Conservation (phyloP, 345 rosid species). For the Garcia nutans region DNA sequence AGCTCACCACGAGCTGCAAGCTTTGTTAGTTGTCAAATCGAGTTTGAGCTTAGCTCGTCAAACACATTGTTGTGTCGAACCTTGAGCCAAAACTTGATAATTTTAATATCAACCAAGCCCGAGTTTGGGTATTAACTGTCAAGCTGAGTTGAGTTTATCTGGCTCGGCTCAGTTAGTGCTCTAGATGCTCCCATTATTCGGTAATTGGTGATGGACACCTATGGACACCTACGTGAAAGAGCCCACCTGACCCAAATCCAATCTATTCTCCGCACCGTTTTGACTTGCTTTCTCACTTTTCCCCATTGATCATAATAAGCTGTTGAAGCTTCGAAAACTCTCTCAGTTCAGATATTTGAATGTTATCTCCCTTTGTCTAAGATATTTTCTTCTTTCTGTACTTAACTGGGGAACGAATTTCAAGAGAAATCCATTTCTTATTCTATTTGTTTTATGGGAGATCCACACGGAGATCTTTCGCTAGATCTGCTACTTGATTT, state of each 20-base stretch:
- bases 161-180: too few relatives aligned
- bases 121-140: too few relatives aligned
- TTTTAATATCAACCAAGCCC: too few relatives aligned
- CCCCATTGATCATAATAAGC: neutral
- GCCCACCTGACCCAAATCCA: neutral
- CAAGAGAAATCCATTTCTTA: slow-evolving; percentile 5
- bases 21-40: too few relatives aligned
- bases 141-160: too few relatives aligned
- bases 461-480: neutral
- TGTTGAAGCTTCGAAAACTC: neutral
- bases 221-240: too few relatives aligned
- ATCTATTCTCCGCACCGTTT: slow-evolving; percentile 9
- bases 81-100: too few relatives aligned
- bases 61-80: too few relatives aligned
- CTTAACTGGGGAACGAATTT: neutral
- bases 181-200: too few relatives aligned
- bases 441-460: neutral
- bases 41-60: too few relatives aligned
- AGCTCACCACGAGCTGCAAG: too few relatives aligned
- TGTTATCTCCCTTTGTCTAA: neutral
- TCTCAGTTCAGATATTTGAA: neutral
- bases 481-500: slow-evolving; percentile 5
- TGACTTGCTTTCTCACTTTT: neutral
- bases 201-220: too few relatives aligned
- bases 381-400: neutral